Evolutionary conservation across 345 rosid species (phyloP).

Genomic region (Salix viminalis): DNA sequence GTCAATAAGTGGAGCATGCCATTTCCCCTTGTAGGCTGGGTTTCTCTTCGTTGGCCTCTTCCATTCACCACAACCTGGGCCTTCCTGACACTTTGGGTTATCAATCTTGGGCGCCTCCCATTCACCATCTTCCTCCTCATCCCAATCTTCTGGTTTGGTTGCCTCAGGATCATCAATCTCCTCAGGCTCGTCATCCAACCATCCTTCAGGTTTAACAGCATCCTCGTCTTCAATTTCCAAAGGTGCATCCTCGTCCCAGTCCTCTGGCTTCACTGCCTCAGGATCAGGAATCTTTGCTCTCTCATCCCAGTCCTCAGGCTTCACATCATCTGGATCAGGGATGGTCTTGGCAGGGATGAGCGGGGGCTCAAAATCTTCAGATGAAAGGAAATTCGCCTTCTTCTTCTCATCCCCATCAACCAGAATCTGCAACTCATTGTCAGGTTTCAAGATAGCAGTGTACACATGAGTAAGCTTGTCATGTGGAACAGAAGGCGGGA

Average conservation of each 20-base stretch:
- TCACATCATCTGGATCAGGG: conserved; percentile 88
- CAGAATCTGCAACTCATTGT: conserved; percentile 59
- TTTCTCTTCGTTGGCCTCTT: conserved; percentile 75
- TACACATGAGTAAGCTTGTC: conserved; percentile 82
- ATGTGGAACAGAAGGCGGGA: conserved; percentile 69
- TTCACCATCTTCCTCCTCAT: conserved; percentile 91
- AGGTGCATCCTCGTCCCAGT: conserved; percentile 95
- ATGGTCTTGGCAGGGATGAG: conserved; percentile 73
- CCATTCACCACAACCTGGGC: conserved; percentile 91
- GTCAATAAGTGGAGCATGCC: conserved; percentile 72
- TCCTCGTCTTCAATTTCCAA: conserved; percentile 79
- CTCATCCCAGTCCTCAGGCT: conserved; percentile 89
- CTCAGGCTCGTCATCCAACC: conserved; percentile 89
- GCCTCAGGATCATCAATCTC: conserved; percentile 88
- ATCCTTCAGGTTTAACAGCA: conserved; percentile 86
- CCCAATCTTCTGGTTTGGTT: conserved; percentile 87
- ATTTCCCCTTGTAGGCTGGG: conserved; percentile 86
- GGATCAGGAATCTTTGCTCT: conserved; percentile 75
- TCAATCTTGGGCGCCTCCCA: conserved; percentile 87
- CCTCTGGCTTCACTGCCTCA: conserved; percentile 68
- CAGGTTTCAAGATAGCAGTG: conserved; percentile 71
- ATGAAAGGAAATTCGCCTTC: conserved; percentile 59
- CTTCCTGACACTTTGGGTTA: conserved; percentile 68
- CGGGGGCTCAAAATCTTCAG: conserved; percentile 77
- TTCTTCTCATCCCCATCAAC: conserved; percentile 85